Evolutionary conservation across 169 alveolate species (phyloP).

Genomic region (Fabrea salina): DNA sequence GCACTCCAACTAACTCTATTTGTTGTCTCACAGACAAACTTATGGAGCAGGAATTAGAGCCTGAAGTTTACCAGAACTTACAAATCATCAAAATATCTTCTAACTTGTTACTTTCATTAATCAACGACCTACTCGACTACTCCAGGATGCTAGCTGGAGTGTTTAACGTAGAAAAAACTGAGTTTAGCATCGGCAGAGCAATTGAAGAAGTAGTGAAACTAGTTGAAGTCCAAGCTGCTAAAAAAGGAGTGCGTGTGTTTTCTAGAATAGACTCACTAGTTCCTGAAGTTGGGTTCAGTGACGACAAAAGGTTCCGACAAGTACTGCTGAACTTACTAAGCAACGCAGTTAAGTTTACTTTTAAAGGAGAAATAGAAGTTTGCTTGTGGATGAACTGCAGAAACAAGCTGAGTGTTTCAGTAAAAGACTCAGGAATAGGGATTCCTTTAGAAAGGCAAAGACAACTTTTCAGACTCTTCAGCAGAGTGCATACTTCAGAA

Average conservation of each 20-base stretch:
- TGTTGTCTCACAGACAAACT: not conserved
- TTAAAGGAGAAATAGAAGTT: not conserved
- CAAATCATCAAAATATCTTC: not conserved
- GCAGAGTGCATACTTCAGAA: not conserved
- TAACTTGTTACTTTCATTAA: not conserved
- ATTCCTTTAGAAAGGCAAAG: not conserved
- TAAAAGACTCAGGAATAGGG: slow-evolving; percentile 35
- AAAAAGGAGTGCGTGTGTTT: not conserved
- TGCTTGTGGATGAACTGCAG: too few species aligned
- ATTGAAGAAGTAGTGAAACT: not conserved
- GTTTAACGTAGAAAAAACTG: not conserved
- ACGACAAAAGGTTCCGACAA: not conserved
- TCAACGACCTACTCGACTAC: slow-evolving; percentile 21
- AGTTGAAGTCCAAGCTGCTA: not conserved
- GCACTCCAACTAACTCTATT: slow-evolving; percentile 9
- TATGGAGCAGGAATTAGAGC: not conserved
- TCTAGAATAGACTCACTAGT: not conserved
- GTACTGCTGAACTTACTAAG: not conserved
- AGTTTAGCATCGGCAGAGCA: not conserved
- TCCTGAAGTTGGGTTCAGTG: not conserved
- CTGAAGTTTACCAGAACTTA: not conserved
- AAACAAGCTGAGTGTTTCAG: not conserved
- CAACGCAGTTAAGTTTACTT: not conserved
- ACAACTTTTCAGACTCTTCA: not conserved
- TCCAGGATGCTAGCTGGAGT: not conserved